Base-by-base conservation (phyloP, 805 yeast genomes). In the Teunomyces aglyptinius region DNA sequence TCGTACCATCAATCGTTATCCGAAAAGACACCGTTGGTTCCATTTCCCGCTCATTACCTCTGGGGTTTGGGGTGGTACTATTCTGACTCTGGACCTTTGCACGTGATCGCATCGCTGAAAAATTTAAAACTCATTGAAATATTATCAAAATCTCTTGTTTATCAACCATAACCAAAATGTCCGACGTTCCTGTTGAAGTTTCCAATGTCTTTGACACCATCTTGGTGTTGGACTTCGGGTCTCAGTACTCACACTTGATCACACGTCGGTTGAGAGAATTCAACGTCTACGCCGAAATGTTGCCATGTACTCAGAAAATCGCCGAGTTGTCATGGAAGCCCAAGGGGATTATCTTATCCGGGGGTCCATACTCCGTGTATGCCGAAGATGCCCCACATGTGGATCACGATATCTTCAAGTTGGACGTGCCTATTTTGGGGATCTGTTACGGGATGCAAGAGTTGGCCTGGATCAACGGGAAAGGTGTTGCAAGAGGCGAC, bases 361-460 rank as follows among this genome's bases (percentile, higher is more conserved):
- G 99, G 53, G 94, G 96, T 55, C 99, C 99, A 45, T 94, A 89
- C 84, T 90, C 98, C 10, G 99, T 94, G 43, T 94, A 92, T 65
- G 97, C 86, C 49, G 85, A 82, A 48, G 98, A 85, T 59, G 90
- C 97, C 51, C 99, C 99, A 38, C 99, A 94, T 70, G 99, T 92
- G 48, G 99, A 94, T 74, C 94, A 84, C 56, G 97, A 81, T 46
- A 83, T 94, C 50, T 94, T 94, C 75, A 81, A 92, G 58, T 81
- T 94, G 59, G 80, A 81, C 50, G 99, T 94, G 31, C 99, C 99
- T 54, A 86, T 94, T 61, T 77, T 94, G 56, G 99, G 99, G 63
- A 94, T 94, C 68, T 94, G 99, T 75, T 94, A 94, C 73, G 99
- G 99, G 71, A 87, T 94, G 92, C 99, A 94, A 78, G 99, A 94